Evolutionary conservation across 169 alveolate genomes (phyloP), one percentile per base, ranked within the genome.

Genomic region (Cryptosporidium ryanae): DNA sequence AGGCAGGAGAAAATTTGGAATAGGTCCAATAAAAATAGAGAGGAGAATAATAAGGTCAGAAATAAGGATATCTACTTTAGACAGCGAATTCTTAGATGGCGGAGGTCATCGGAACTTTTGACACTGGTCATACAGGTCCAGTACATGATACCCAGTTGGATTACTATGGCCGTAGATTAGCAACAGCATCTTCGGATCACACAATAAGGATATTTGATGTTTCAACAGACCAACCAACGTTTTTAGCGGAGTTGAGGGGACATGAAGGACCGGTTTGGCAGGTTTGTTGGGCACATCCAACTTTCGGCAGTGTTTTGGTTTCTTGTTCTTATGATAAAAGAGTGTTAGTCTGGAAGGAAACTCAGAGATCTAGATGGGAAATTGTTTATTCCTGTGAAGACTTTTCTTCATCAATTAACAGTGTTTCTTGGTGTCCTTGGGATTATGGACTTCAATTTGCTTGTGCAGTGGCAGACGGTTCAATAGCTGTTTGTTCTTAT

Each of bases 221-320:
- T 66, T 90, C 95, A 84, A 84, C 94, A 59, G 90, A 68, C 29
- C 90, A 84, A 7, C 90, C 93, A 23, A 84, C 82, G 27, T 66
- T 90, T 68, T 70, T 89, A 38, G 91, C 82, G 57, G 90, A 90
- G 32, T 65, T 83, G 27, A 67, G 65, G 57, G 94, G 96, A 15
- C 97, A 96, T 81, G 84, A 66, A 64, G 97, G 97, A 15, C 96
- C 97, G 4, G 95, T 94, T 46, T 95, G 96, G 96, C 91, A 94
- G 90, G 92, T 94, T 25, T 67, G 94, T 44, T 96, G 98, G 98
- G 95, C 97, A 38, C 97, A 95, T 84, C 98, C 98, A 18, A 93
- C 91, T 68, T 95, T 82, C 67, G 97, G 97, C 13, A 92, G 90
- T 46, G 59, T 95, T 8, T 66, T 96, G 46, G 98, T 96, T 10